Evolutionary conservation across 805 yeast genomes (phyloP), one percentile per base, ranked within the genome.

Genomic region (Candida parachauliodes): DNA sequence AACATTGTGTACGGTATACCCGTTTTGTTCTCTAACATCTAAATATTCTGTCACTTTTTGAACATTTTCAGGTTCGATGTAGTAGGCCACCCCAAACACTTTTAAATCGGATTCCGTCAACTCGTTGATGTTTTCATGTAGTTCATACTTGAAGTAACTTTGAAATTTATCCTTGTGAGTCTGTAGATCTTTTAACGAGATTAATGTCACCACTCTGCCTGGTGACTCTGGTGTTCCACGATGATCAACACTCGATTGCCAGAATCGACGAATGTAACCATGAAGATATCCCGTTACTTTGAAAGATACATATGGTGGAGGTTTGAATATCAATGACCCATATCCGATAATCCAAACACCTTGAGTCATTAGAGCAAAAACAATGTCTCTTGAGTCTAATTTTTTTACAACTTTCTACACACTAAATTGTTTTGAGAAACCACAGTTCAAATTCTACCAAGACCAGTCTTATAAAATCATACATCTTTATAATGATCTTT

Each of bases 171-270:
- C 47, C 0, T 47, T 40, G 42, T 76, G 65, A 2, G 49, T 37
- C 18, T 73, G 54, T 12, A 83, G 68, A 40, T 77, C 79, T 6
- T 72, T 71, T 31, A 74, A 64, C 8, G 88, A 75, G 1, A 89
- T 68, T 32, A 89, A 63, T 0, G 97, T 89, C 8, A 77, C 96
- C 1, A 89, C 97, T 23, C 97, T 61, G 0, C 98, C 98, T 1
- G 95, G 95, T n/a, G 62, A 55, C 40, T 77, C 85, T 0, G 87
- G 88, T 0, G 94, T 83, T 1, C 97, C 97, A 37, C 97, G 63
- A 57, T 91, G 96, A 56, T 89, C 97, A 17, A 81, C 77, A 8
- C 93, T 82, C 24, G 86, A 75, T 58, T 89, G 97, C 96, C 96
- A 89, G 54, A 89, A 89, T 31, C 96, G 63, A 15, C 98, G 70